Evolutionary conservation across 2,329 filamentous ascomycete species (phyloP).

Genomic region (Alternaria ethzedia): DNA sequence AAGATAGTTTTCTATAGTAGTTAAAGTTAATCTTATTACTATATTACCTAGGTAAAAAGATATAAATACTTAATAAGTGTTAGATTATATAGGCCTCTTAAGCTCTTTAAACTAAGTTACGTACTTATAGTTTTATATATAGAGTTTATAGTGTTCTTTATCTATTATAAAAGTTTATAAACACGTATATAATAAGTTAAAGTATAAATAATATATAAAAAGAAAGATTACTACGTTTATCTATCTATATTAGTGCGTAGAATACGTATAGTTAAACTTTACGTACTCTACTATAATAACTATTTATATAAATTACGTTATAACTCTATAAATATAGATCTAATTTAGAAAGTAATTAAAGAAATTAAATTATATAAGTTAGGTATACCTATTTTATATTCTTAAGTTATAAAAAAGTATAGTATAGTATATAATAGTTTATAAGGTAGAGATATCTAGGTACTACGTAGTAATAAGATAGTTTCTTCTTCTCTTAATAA

Average conservation of each 20-base stretch:
- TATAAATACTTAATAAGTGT: not conserved
- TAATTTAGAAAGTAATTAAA: not conserved
- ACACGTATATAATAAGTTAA: not conserved
- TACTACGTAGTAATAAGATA: not conserved
- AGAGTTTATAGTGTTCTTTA: not conserved
- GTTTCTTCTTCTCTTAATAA: not conserved
- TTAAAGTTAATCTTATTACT: not conserved
- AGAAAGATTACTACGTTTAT: not conserved
- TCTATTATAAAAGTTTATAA: not conserved
- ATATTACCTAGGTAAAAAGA: not conserved
- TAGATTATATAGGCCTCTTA: not conserved
- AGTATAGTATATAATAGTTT: not conserved
- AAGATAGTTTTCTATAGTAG: not conserved
- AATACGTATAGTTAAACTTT: not conserved
- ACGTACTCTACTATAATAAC: not conserved
- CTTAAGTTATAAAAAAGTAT: not conserved
- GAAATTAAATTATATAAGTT: not conserved
- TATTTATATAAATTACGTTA: not conserved
- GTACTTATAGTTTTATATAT: not conserved
- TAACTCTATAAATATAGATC: not conserved
- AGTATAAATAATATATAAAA: not conserved
- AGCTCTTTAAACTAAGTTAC: not conserved
- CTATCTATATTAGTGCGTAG: not conserved
- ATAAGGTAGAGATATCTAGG: not conserved
- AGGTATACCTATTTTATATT: not conserved